These are phyloP conservation scores for Triticum urartu DNA, from an alignment of 176 grass and related monocot genomes.

Conservation along the genomic window DNA sequence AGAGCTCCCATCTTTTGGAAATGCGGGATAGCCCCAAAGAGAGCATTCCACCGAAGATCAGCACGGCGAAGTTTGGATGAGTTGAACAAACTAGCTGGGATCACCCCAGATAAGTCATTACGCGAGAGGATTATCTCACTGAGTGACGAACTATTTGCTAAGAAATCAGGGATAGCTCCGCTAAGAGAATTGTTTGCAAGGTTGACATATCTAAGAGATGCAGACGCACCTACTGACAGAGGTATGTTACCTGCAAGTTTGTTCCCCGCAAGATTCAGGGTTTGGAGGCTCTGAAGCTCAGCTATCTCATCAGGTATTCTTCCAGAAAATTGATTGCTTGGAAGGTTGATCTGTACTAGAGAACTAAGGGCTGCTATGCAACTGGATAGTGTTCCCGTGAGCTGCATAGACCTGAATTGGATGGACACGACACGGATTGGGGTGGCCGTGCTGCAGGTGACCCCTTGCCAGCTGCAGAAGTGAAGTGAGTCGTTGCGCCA, in stretches of 20 bases:
- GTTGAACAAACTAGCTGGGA: conserved; percentile 18
- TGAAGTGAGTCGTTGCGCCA: conserved; percentile 24
- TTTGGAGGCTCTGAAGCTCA: neutral
- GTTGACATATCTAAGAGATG: neutral
- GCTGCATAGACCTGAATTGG: neutral
- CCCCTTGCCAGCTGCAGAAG: conserved; percentile 49
- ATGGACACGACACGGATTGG: conserved; percentile 30
- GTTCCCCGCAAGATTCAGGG: neutral
- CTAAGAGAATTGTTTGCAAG: conserved; percentile 22
- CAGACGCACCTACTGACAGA: too few relatives aligned
- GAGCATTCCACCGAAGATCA: neutral
- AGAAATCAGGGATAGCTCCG: conserved; percentile 14
- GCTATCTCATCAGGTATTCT: conserved; percentile 22
- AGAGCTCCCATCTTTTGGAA: neutral
- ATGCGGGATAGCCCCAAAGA: conserved; percentile 18
- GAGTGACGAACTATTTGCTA: neutral
- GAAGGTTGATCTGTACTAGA: conserved; percentile 27
- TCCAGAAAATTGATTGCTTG: conserved; percentile 36
- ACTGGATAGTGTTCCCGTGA: conserved; percentile 25
- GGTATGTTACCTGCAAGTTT: too few relatives aligned
- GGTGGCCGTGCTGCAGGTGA: conserved; percentile 11
- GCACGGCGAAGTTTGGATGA: conserved; percentile 11
- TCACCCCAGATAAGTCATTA: conserved; percentile 17
- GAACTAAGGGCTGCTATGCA: conserved; percentile 35
- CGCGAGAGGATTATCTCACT: neutral